Conservation (phyloP, 371 early-diverging fungal species). For the Chytridium lagenaria region DNA sequence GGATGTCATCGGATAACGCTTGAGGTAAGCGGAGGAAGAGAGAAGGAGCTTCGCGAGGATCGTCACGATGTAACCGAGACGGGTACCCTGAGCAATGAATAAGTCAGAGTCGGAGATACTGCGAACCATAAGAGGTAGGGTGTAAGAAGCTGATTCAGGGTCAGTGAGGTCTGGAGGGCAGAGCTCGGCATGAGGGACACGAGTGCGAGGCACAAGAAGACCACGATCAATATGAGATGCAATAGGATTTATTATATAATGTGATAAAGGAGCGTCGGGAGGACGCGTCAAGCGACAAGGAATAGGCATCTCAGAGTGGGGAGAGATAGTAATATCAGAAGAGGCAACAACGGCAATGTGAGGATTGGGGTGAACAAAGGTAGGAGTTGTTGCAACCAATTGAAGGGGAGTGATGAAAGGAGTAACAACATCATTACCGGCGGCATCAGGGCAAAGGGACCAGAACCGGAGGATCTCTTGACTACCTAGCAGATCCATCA, state of each 20-base stretch:
- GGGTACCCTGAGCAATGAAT: background rate
- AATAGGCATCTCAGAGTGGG: background rate
- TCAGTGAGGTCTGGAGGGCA: background rate
- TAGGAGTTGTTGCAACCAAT: background rate
- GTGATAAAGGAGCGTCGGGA: background rate
- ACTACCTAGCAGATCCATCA: constrained; percentile 9
- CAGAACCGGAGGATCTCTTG: background rate
- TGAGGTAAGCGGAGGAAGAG: no score
- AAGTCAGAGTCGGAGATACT: background rate
- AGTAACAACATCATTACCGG: no score
- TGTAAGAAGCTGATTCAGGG: background rate
- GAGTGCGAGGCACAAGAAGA: background rate
- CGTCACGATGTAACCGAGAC: background rate
- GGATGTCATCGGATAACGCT: no score
- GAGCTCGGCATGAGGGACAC: background rate
- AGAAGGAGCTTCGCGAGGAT: no score
- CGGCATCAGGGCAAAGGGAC: no score
- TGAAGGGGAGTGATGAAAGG: background rate
- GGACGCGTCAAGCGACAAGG: background rate
- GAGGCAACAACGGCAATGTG: background rate
- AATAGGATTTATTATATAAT: background rate
- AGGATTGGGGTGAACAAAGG: background rate
- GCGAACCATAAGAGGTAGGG: background rate
- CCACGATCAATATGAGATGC: background rate
- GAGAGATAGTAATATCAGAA: background rate